These are phyloP conservation scores for Thinopyrum obtusiflorum DNA, from an alignment of 202 grass and related monocot genomes.

Conservation along the genomic window DNA sequence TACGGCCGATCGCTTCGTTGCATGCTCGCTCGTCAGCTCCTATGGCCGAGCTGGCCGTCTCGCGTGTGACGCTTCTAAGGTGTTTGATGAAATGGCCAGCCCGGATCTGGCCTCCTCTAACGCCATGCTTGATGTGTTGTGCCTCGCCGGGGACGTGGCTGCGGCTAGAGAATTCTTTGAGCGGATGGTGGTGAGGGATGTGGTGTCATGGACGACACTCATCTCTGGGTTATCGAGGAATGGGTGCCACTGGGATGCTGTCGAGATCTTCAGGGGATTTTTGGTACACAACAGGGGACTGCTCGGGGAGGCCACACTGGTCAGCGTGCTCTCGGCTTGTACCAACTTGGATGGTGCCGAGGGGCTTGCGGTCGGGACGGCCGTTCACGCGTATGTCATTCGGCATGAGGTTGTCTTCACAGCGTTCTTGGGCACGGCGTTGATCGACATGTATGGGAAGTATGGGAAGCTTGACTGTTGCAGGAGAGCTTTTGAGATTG, in stretches of 20 bases:
- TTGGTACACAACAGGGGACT: slow-evolving; percentile 12
- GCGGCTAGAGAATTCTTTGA: slow-evolving; percentile 40
- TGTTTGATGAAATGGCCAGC: slow-evolving; percentile 61
- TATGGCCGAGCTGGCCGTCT: slow-evolving; percentile 32
- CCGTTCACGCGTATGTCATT: slow-evolving; percentile 50
- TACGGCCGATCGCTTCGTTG: slow-evolving; percentile 44
- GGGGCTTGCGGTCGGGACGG: slow-evolving; percentile 29
- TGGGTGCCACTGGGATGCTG: slow-evolving; percentile 34
- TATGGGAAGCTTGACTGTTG: slow-evolving; percentile 51
- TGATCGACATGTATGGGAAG: slow-evolving; percentile 83
- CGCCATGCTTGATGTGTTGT: slow-evolving; percentile 59
- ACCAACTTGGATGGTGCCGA: slow-evolving; percentile 39
- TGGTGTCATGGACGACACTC: slow-evolving; percentile 65
- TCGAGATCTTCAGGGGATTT: slow-evolving; percentile 43
- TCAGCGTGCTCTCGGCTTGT: slow-evolving; percentile 63
- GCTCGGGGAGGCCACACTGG: slow-evolving; percentile 59
- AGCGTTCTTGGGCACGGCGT: slow-evolving; percentile 51
- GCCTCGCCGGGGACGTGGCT: slow-evolving; percentile 18
- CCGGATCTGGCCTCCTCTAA: slow-evolving; percentile 63
- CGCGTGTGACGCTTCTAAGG: slow-evolving; percentile 34
- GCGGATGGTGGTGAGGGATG: slow-evolving; percentile 35
- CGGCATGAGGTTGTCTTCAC: slow-evolving; percentile 39
- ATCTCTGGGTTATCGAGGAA: slow-evolving; percentile 51
- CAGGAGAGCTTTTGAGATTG: slow-evolving; percentile 28
- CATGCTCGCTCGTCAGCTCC: slow-evolving; percentile 59